These are phyloP conservation scores for Phaffia australis DNA, from an alignment of 768 basidiomycete species.

Conservation along the genomic window DNA sequence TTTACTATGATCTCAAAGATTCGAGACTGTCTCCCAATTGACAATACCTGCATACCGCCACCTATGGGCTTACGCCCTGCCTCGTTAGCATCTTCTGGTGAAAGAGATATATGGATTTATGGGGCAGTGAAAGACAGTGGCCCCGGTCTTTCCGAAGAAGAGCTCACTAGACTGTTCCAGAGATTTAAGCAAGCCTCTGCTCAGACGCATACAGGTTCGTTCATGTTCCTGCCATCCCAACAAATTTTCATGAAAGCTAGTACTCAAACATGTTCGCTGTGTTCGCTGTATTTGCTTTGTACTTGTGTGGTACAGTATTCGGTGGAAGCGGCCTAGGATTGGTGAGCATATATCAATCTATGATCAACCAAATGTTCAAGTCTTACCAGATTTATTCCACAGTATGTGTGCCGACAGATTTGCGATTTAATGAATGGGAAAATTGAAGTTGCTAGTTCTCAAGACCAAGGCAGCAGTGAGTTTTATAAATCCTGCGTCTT, in stretches of 20 bases:
- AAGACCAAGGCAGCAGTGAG: constrained; percentile 7
- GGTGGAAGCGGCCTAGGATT: constrained; percentile 37
- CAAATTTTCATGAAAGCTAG: neutral
- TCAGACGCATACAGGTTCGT: neutral
- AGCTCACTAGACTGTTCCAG: constrained; percentile 34
- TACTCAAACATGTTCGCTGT: neutral
- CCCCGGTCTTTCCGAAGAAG: constrained; percentile 34
- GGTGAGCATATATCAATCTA: no score
- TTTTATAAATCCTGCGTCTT: neutral
- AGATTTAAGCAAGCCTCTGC: constrained; percentile 29
- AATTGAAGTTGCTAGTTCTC: constrained; percentile 33
- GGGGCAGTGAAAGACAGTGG: constrained; percentile 34
- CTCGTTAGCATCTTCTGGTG: neutral
- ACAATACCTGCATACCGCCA: constrained; percentile 35
- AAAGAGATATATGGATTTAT: constrained; percentile 36
- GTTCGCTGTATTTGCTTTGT: no score
- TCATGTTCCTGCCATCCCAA: constrained; percentile 1
- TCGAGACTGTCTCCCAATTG: constrained; percentile 33
- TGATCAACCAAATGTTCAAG: no score
- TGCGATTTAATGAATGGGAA: constrained; percentile 36
- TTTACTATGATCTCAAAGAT: no score
- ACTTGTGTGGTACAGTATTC: constrained; percentile 26
- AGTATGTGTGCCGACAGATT: constrained; percentile 26
- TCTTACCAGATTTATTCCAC: no score
- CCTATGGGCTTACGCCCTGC: constrained; percentile 16